Evolutionary conservation across 2,329 filamentous ascomycete genomes (phyloP), one percentile per base, ranked within the genome.

Genomic region (Neofusicoccum cordaticola): DNA sequence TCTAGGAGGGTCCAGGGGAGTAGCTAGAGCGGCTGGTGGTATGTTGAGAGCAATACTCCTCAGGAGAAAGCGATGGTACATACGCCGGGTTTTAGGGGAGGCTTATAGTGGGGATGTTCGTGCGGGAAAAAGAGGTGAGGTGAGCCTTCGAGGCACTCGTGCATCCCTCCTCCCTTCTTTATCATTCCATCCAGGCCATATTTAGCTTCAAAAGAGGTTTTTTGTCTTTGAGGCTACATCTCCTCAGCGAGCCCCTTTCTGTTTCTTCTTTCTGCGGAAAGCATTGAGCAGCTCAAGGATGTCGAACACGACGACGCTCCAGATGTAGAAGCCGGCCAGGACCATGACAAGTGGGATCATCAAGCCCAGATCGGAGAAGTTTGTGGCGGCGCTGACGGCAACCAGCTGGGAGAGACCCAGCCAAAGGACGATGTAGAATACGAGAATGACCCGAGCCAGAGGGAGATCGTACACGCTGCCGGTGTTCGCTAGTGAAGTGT

Each of bases 221-320:
- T 31, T 31, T 31, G 27, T 31, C 4, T 31, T 31, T 2, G 1
- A 31, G 27, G 27, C 5, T 31, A 7, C 1, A 31, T 31, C 27
- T 31, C 1, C 27, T 31, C 27, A 31, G 27, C 27, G 27, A 7
- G 4, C 27, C 27, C 4, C 27, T 31, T 7, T 31, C 27, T 31
- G 27, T 31, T 5, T 47, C 42, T 64, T 22, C 65, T 60, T 63
- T 53, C 65, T 41, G 41, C 65, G 6, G 62, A 56, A 50, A 27
- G 48, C 12, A 62, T 68, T 35, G 69, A 69, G 39, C 53, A 60
- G 31, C 22, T 60, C 27, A 15, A 47, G 3, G 5, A 35, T 12
- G 13, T 60, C 56, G 13, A 47, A 60, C 4, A 45, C 13, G 11
- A 60, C 56, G 9, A 47, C 56, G 27, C 56, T 60, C 56, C 56